Base-by-base conservation (phyloP, 2,329 filamentous ascomycete species). In the Xylariaceae sp. region DNA sequence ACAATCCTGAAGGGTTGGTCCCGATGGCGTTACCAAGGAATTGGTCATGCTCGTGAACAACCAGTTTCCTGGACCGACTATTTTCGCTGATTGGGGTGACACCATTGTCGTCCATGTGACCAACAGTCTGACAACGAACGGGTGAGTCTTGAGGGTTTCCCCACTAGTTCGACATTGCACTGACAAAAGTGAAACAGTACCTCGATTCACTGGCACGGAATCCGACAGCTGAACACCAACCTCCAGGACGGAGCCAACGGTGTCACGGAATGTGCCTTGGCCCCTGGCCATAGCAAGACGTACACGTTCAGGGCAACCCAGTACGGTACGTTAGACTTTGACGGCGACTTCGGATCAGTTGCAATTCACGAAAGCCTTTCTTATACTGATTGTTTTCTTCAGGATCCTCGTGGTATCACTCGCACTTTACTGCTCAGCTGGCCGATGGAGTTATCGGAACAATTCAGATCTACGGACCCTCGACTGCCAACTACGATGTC, bases 11-110 rank as follows among this genome's bases (percentile, higher is more conserved):
- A 36, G 38, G 35, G 15, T 24, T 5, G 43, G 43, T 2, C 40
- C 43, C 8, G 48, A 50, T 31, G 48, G 48, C n/a, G 38, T 44
- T 2, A 24, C 26, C 1, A 44, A 47, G 13, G 14, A 24, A 2
- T 34, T 60, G 2, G 68, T 66, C 2, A 68, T 88, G 38, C 65
- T 84, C 16, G 65, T 84, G 52, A 82, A 83, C 53, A 75, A 73
- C 4, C 69, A 75, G 30, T 81, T 76, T 46, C 83, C 83, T 1
- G 83, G 80, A 0, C 83, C 83, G 1, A 64, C 70, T 11, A 77
- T 88, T 37, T 70, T 74, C 44, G 79, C 73, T 15, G 72, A 78
- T 56, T 79, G 75, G 75, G 76, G 76, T 31, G 76, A 81, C 51
- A 71, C 60, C 13, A 70, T 78, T 32, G 65, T 83, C 40, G 76